Evolutionary conservation across 148 eudicot genomes (phyloP), one percentile per base, ranked within the genome.

Genomic region (Fagopyrum tataricum): DNA sequence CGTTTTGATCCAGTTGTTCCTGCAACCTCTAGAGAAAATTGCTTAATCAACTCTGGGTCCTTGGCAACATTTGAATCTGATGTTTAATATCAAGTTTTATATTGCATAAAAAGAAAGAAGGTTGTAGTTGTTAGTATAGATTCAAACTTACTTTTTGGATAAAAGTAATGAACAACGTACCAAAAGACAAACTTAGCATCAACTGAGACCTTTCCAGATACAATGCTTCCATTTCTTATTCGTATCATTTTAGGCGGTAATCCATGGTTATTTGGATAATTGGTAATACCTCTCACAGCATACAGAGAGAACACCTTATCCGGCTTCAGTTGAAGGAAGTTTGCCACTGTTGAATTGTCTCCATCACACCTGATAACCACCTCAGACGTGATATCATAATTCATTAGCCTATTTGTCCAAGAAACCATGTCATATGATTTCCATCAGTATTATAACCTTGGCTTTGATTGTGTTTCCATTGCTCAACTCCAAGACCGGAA

Each of bases 301-400:
- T 79, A 71, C 20, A 64, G 24, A 44, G 73, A 18, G 66, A 78
- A 83, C 12, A 39, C 51, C 56, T 78, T 81, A 26, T 84, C 71
- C 37, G 83, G 83, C 61, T 78, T 81, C 42, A 87, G 77, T 55
- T 75, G 79, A 58, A 87, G 79, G 73, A 73, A 85, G 72, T 80
- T 62, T 13, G 86, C 82, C 62, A 81, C 75, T 18, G 73, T 55
- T 46, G 88, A 87, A 56, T 75, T 79, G 24, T 85, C 80, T 70
- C 91, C 88, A 75, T 87, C 91, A 67, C 87, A 87, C 12, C 91
- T 87, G 37, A 87, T 79, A 44, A 87, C 70, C 62, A 83, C 88
- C 88, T 87, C 72, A 17, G 37, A 44, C 51, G 8, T 5, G 6
- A 51, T 72, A 23, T 21, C 21, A n/a, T 4, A 51, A n/a, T 42